Percentiles rank a stretch among this genome's conserved stretches.
phyloP scores from a whole-genome alignment of 1,284 basidiomycete genomes.

The Tranzscheliella williamsii region DNA sequence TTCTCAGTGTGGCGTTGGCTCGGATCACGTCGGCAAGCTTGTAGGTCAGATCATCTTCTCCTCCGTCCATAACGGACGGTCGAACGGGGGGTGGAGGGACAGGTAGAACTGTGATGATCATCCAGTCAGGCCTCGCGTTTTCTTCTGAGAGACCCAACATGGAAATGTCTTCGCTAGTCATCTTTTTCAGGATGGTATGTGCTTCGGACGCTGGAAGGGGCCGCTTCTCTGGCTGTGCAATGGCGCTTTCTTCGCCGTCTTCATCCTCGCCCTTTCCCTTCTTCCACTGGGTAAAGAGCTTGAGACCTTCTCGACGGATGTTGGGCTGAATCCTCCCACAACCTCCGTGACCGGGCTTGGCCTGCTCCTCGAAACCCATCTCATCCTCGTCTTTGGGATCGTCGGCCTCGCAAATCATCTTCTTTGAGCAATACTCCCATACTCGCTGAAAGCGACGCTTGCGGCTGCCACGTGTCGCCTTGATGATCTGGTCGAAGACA shows the following conservation, averaged over 20 bases:
- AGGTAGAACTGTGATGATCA: constrained; percentile 96
- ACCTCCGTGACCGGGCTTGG: constrained; percentile 73
- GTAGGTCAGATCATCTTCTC: constrained; percentile 98
- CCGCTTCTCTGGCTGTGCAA: constrained; percentile 86
- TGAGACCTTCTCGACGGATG: constrained; percentile 91
- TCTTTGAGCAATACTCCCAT: constrained; percentile 60
- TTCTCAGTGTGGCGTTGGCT: constrained; percentile 85
- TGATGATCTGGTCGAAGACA: constrained; percentile 51
- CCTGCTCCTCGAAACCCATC: constrained; percentile 63
- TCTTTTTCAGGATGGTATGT: constrained; percentile 70
- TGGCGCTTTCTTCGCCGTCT: constrained; percentile 64
- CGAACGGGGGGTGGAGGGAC: constrained; percentile 97
- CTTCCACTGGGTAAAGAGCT: constrained; percentile 95
- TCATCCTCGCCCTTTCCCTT: constrained; percentile 84
- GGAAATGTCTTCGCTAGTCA: constrained; percentile 80
- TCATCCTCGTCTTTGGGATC: constrained; percentile 63
- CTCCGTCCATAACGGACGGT: constrained; percentile 94
- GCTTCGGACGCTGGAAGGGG: constrained; percentile 85
- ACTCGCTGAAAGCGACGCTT: constrained; percentile 56
- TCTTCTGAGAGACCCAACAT: constrained; percentile 90
- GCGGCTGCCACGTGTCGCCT: constrained; percentile 49
- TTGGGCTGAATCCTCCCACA: constrained; percentile 91
- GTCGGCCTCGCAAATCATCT: constrained; percentile 68
- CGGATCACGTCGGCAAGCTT: constrained; percentile 98
- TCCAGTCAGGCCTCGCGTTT: constrained; percentile 98